Base-by-base conservation (phyloP, 257 asterid species). In the Plantago elongata region DNA sequence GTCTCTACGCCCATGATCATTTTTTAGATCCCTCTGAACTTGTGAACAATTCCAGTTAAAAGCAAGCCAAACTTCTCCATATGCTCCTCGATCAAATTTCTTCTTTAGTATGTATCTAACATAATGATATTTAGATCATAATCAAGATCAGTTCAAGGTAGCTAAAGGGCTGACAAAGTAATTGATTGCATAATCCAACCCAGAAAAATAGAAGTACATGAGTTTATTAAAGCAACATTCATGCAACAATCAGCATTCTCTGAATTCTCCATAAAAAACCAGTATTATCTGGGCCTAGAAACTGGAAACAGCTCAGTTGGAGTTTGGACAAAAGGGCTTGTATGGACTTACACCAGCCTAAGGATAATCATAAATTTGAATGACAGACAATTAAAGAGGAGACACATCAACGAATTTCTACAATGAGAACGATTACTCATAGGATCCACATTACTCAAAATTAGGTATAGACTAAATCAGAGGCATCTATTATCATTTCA, bases 11-110 rank as follows among this genome's bases (percentile, higher is more conserved):
- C 43, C 79, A 62, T 73, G 69, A 66, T 68, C 69, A 72, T 63
- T 72, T 69, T 72, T 67, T 54, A 60, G 54, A 68, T 68, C 78
- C 40, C 80, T 75, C 54, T 77, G 77, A 60, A 51, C 80, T 69
- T 79, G 88, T 65, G 96, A 88, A 72, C 94, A 85, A 55, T 93
- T 84, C 99, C 97, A 93, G 57, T 78, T 77, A 76, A 93, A 87
- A 74, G 99, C 99, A 64, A 93, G 86, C 99, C 99, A 93, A 77
- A 93, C 99, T 83, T 92, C 99, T 63, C 99, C 99, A 76, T 72
- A 92, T 30, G 97, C 89, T 73, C 99, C 99, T 61, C 95, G 97
- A 61, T 74, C 96, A 83, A 86, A 92, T 83, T 90, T 84, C 79
- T 89, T 92, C 82, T 92, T 92, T 42, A 92, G 67, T 71, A 89